Evolutionary conservation across 768 basidiomycete genomes (phyloP), one percentile per base, ranked within the genome.

Genomic region (Calvatia gigantea): DNA sequence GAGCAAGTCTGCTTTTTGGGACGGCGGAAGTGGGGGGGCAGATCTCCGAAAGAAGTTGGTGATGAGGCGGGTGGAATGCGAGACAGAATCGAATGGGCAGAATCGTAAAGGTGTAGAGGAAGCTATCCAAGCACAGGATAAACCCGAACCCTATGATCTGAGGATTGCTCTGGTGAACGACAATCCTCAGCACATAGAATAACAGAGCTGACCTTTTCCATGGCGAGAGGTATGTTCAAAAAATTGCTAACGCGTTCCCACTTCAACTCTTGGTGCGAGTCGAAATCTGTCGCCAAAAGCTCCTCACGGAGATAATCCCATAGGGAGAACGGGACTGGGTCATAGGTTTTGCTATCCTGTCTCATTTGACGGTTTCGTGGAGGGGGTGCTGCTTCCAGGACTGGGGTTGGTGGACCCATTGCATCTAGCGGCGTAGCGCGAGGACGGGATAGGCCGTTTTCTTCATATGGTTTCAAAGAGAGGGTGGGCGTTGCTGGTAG

Each of bases 181-280:
- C 4, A 17, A 23, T 17, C 6, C 28, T 46, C 15, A 35, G 2
- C 15, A 19, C 46, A n/a, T 19, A 12, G 17, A 31, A 29, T n/a
- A 29, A 45, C 1, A n/a, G 2, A 3, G 64, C 75, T n/a, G 57
- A 91, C 95, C 81, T 96, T 95, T 71, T 99, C 97, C 61, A 95
- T 84, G 3, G 95, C 94, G 8, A 92, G 63, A 1, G 97, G 97
- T 45, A 98, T 94, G 50, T 81, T 87, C 56, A 99, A 71, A 67
- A 98, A 99, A 70, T 98, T 98, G 67, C 91, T 88, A 54, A 99
- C 94, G 12, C 97, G 78, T 65, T 98, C 96, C 89, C 94, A 93
- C 69, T 94, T 94, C 61, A 92, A 75, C 65, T 94, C 94, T 63
- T 96, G 92, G 60, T 94, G 91, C 0, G 89, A 92, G 69, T 96